A percentile compares a stretch with the other conserved stretches of the same genome.
These are phyloP conservation scores for Suillus lakei DNA, from an alignment of 768 basidiomycete species.

Conservation along the genomic window DNA sequence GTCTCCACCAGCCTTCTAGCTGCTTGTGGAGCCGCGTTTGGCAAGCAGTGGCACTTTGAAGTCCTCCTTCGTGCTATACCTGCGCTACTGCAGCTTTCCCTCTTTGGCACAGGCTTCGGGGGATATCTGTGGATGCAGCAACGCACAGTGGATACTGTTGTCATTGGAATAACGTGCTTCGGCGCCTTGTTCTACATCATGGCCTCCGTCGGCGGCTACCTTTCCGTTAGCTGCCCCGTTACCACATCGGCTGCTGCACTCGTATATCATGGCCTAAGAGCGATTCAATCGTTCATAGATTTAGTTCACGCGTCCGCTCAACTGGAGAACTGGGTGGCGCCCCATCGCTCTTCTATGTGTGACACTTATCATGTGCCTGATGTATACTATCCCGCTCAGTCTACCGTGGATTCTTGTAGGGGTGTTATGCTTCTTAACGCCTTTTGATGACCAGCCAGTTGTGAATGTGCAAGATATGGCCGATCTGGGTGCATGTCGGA, in stretches of 20 bases:
- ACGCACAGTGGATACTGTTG: neutral
- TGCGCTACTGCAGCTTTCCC: conserved; percentile 14
- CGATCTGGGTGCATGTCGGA: too few species aligned
- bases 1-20: conserved; percentile 18
- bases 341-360: too few species aligned
- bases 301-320: too few species aligned
- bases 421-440: neutral
- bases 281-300: neutral
- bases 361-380: too few species aligned
- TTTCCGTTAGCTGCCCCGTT: neutral
- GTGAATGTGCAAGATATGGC: too few species aligned
- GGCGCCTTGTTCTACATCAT: conserved; percentile 1
- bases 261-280: neutral
- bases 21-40: conserved; percentile 18
- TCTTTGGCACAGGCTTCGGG: conserved; percentile 16
- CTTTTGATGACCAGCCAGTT: neutral
- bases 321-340: too few species aligned
- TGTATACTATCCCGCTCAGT: too few species aligned
- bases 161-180: conserved; percentile 1
- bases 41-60: conserved; percentile 20
- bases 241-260: neutral
- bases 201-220: neutral
- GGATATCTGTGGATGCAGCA: conserved; percentile 9
- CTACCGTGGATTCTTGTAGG: too few species aligned
- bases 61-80: conserved; percentile 10